Evolutionary conservation across 257 asterid species (phyloP).

Genomic region (Jaltomata sinuosa): DNA sequence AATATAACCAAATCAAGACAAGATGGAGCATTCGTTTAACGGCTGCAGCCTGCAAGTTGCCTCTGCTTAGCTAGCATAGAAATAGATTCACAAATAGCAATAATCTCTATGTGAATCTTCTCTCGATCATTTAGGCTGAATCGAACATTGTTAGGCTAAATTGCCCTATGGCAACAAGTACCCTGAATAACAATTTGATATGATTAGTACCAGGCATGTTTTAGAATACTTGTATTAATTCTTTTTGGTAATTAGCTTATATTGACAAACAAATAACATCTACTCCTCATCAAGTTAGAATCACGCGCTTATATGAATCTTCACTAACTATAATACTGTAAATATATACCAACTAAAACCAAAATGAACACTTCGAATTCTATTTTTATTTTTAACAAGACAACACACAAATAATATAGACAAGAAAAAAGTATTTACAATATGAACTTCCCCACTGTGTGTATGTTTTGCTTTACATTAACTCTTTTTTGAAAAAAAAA

Average conservation of each 20-base stretch:
- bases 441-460: neutral
- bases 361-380: neutral
- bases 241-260: neutral
- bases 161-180: neutral
- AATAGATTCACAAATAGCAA: too few relatives aligned
- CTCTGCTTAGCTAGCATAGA: too few relatives aligned
- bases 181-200: neutral
- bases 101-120: too few relatives aligned
- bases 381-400: neutral
- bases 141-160: neutral
- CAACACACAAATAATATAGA: neutral
- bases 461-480: neutral
- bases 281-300: neutral
- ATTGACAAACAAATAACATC: neutral
- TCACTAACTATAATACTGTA: neutral
- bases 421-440: neutral
- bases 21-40: too few relatives aligned
- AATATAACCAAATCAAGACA: too few relatives aligned
- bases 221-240: too few relatives aligned
- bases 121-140: too few relatives aligned
- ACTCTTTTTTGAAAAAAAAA: neutral
- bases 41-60: too few relatives aligned
- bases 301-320: neutral
- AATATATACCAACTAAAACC: neutral
- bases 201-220: too few relatives aligned